Evolutionary conservation across 768 basidiomycete genomes (phyloP).

Genomic region (Leucosporidium creatinivorum): DNA sequence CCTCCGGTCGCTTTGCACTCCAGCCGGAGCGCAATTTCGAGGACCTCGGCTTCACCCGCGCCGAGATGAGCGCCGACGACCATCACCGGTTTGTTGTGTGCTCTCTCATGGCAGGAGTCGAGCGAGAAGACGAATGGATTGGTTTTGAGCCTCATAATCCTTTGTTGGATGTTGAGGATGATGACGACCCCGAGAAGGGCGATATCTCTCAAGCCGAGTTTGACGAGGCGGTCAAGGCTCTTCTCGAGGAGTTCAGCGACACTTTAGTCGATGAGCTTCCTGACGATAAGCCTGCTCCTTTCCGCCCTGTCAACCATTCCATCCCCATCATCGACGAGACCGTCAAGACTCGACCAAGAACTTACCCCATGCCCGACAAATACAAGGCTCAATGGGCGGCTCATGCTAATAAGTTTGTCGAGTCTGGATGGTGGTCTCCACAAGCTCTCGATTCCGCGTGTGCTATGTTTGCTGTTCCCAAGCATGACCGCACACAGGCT

Average conservation of each 20-base stretch:
- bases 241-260: neutral
- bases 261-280: constrained; percentile 8
- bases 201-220: neutral
- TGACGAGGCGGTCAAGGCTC: neutral
- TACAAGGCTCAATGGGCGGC: constrained; percentile 6
- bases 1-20: neutral
- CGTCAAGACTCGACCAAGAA: neutral
- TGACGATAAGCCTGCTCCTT: neutral
- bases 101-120: neutral
- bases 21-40: neutral
- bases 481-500: constrained; percentile 4
- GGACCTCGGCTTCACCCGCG: constrained; percentile 1
- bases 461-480: constrained; percentile 9
- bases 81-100: neutral
- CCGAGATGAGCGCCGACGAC: neutral
- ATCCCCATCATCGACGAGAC: neutral
- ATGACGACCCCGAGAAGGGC: neutral
- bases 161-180: neutral
- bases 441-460: constrained; percentile 16
- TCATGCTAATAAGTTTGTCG: constrained; percentile 6
- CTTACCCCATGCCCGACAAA: constrained; percentile 1
- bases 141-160: constrained; percentile 10
- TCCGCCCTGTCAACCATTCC: constrained; percentile 8
- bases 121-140: neutral
- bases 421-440: constrained; percentile 9